Evolutionary conservation across 2,329 filamentous ascomycete genomes (phyloP).

Genomic region (Pseudocercospora pini-densiflorae): DNA sequence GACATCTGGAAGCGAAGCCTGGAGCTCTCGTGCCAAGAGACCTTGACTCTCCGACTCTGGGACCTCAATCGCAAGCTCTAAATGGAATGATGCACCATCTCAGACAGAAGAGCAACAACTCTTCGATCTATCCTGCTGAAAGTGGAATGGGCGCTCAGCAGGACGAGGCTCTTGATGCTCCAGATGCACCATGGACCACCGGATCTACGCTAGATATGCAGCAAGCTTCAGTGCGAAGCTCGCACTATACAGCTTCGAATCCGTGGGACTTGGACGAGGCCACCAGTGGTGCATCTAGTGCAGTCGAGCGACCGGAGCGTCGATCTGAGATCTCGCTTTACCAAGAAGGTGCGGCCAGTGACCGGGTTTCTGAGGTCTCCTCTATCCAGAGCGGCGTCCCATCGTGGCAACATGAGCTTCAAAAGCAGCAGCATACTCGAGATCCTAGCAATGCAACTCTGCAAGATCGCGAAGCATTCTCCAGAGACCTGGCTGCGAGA

Average conservation of each 20-base stretch:
- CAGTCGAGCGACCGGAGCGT: conserved; percentile 27
- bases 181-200: conserved; percentile 28
- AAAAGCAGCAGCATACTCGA: conserved; percentile 51
- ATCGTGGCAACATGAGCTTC: conserved; percentile 56
- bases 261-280: conserved; percentile 60
- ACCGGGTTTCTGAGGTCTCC: conserved; percentile 16
- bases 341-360: conserved; percentile 16
- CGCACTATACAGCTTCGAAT: conserved; percentile 57
- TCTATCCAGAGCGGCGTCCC: conserved; percentile 30
- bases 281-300: conserved; percentile 42
- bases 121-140: conserved; percentile 67
- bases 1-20: conserved; percentile 27
- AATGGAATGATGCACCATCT: conserved; percentile 70
- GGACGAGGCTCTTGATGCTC: conserved; percentile 31
- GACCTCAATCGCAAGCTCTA: conserved; percentile 66
- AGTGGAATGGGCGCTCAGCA: conserved; percentile 50
- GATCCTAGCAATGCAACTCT: conserved; percentile 56
- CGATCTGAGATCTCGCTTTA: conserved; percentile 26
- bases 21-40: conserved; percentile 25
- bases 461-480: conserved; percentile 71
- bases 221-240: conserved; percentile 41
- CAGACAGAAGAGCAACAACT: conserved; percentile 77
- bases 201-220: conserved; percentile 13
- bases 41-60: conserved; percentile 78
- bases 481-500: conserved; percentile 71